phyloP scores from a whole-genome alignment of 768 basidiomycete genomes.

The Lentinula guzmanii region DNA sequence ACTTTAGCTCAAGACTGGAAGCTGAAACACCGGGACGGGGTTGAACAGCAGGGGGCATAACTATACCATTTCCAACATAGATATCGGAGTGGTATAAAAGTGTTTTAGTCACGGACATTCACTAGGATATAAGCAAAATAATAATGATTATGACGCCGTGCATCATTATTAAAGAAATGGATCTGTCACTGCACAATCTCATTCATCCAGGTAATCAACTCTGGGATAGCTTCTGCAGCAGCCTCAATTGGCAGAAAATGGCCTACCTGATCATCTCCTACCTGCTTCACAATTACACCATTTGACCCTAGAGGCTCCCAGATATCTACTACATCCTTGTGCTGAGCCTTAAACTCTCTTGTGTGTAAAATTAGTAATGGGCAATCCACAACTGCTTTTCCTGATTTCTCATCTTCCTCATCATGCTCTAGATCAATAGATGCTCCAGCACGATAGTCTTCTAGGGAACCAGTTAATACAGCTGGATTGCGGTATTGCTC shows the following conservation, averaged over 20 bases:
- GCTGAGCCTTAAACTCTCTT: neutral
- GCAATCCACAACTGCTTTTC: constrained; percentile 4
- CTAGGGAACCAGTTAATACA: constrained; percentile 4
- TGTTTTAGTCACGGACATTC: neutral
- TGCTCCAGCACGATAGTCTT: constrained; percentile 8
- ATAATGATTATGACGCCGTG: neutral
- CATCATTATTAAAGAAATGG: neutral
- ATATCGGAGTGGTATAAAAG: no score
- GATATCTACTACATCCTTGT: neutral
- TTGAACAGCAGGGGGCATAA: no score
- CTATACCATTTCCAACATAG: no score
- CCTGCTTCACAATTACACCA: constrained; percentile 1
- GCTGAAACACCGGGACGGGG: no score
- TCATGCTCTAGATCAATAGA: constrained; percentile 9
- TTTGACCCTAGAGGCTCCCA: neutral
- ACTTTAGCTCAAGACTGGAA: no score
- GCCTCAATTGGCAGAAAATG: constrained; percentile 8
- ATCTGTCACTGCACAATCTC: neutral
- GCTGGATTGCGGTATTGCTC: constrained; percentile 7
- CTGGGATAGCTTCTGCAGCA: neutral
- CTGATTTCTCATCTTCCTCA: neutral
- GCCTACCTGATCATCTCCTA: constrained; percentile 5
- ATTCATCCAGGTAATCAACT: constrained; percentile 16
- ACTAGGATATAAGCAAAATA: neutral
- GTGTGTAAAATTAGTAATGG: neutral